phyloP scores from a whole-genome alignment of 2,329 filamentous ascomycete genomes.

The Aspergillus thermomutatus region DNA sequence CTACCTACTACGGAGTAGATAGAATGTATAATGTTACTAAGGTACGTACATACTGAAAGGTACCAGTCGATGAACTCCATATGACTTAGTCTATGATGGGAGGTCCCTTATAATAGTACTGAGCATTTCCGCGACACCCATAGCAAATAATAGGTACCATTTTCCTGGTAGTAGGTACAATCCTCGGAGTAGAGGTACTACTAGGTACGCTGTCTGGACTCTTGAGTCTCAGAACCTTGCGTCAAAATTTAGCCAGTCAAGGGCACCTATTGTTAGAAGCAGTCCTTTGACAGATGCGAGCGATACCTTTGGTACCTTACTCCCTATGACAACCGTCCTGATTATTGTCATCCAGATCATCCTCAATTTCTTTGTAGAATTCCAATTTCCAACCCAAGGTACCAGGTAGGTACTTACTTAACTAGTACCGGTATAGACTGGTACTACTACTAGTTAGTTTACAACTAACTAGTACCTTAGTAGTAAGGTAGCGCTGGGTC shows the following conservation, averaged over 20 bases:
- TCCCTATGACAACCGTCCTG: neutral
- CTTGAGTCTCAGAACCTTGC: neutral
- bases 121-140: neutral
- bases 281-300: neutral
- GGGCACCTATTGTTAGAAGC: neutral
- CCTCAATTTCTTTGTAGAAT: neutral
- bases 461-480: neutral
- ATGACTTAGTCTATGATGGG: neutral
- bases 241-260: neutral
- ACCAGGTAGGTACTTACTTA: neutral
- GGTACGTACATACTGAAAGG: no score
- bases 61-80: neutral
- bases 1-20: no score
- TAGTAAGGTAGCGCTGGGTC: neutral
- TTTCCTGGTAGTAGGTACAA: neutral
- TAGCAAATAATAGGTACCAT: neutral
- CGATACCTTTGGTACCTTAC: neutral
- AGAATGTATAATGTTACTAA: no score
- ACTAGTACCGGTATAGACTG: neutral
- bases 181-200: no score
- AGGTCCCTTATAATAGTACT: neutral
- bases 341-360: neutral
- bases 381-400: neutral
- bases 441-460: no score
- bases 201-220: no score